Base-by-base conservation (phyloP, 345 rosid genomes). In the Hypericum perforatum region DNA sequence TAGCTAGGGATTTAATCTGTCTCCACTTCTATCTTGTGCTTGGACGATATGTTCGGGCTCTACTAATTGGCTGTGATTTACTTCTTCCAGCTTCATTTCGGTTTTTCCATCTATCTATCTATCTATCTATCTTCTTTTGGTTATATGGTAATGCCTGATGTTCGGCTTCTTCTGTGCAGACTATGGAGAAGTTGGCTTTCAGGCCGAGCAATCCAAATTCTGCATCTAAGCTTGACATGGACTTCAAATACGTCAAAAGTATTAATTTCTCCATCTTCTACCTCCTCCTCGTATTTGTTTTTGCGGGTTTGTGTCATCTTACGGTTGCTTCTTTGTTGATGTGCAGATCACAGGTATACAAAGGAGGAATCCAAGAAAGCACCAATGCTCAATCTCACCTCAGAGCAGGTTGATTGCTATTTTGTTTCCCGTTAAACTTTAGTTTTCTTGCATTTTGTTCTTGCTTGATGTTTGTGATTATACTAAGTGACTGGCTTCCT, bases 321-420 rank as follows among this genome's bases (percentile, higher is more conserved):
- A 9, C 54, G 16, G 67, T 63, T 58, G 50, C 13, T n/a, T 37
- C 39, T 55, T 39, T 11, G 11, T 36, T 53, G 55, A 50, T 56
- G 63, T 9, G 39, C 64, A 91, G 98, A 80, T 67, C 82, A 82
- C 57, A 91, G 70, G 62, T 63, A 76, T 60, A 87, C 95, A 3
- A 87, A 82, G 66, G 85, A 82, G 73, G 92, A 79, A 67, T 81
- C 96, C 38, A 75, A 77, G 37, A 82, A 85, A 77, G 89, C 94
- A 43, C 84, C 96, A 13, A 74, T 80, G 98, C 89, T 92, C 64
- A 88, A 88, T 76, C 81, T 92, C 41, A 75, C 82, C 36, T 77
- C 74, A 52, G 67, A 57, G 64, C 94, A 85, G 92, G 95, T 90
- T 15, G 15, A 7, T 9, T 12, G 41, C 14, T 7, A 9, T 32